Conservation (phyloP, 805 yeast species). For the Priceomyces fermenticarens region DNA sequence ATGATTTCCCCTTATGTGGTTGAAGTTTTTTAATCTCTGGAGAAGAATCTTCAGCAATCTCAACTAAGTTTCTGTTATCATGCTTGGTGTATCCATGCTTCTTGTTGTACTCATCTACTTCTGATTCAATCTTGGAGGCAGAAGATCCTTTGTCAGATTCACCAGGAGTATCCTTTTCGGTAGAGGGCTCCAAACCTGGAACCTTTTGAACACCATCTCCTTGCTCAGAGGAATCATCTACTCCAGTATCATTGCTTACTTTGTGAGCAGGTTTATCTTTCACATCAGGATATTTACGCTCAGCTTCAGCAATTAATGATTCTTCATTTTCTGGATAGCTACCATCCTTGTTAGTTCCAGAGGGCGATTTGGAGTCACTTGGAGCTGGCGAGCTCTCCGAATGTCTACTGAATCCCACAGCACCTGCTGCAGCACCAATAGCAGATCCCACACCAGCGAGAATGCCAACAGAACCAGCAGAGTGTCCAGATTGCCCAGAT, state of each 20-base stretch:
- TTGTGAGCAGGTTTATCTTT: slow-evolving; percentile 10
- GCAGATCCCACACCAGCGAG: slow-evolving; percentile 4
- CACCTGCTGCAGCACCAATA: slow-evolving; percentile 4
- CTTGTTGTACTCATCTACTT: slow-evolving; percentile 19
- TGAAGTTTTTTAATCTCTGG: slow-evolving; percentile 9
- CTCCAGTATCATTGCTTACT: neutral
- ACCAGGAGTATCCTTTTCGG: slow-evolving; percentile 1
- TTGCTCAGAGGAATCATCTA: neutral
- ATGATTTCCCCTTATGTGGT: slow-evolving; percentile 12
- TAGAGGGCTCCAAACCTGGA: slow-evolving; percentile 15
- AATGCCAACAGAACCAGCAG: neutral
- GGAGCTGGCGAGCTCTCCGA: neutral
- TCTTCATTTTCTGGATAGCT: slow-evolving; percentile 6
- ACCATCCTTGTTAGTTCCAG: neutral
- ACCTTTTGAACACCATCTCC: slow-evolving; percentile 14
- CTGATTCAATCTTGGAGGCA: slow-evolving; percentile 6
- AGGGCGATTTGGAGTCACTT: neutral
- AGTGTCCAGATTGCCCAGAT: no score
- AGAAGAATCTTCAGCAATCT: slow-evolving; percentile 22
- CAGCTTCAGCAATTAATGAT: slow-evolving; percentile 20
- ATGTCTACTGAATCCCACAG: slow-evolving; percentile 1
- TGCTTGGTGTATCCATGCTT: slow-evolving; percentile 17
- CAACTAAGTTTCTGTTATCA: slow-evolving; percentile 23
- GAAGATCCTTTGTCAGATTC: neutral
- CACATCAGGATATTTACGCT: slow-evolving; percentile 13